Percentiles rank a stretch among this genome's conserved stretches.
Evolutionary conservation across 805 yeast species (phyloP).

Genomic region (Lipomyces kockii): DNA sequence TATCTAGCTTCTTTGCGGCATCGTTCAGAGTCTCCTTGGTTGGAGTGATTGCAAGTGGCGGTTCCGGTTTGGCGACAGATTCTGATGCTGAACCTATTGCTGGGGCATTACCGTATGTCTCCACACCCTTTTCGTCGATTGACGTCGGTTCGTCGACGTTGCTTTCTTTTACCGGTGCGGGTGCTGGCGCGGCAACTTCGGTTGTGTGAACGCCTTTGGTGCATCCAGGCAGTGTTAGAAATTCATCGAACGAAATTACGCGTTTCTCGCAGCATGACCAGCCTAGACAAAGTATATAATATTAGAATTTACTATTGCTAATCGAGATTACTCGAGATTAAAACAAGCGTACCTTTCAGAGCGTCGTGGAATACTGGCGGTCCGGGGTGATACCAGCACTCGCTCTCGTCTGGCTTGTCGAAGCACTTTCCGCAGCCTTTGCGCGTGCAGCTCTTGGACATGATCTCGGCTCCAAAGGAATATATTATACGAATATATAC

Average conservation of each 20-base stretch:
- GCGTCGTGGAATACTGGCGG: constrained; percentile 41
- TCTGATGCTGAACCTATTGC: constrained; percentile 1
- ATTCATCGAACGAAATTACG: constrained; percentile 39
- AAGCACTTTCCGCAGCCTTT: constrained; percentile 33
- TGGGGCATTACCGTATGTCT: constrained; percentile 28
- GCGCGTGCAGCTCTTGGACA: constrained; percentile 32
- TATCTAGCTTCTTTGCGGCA: constrained; percentile 16
- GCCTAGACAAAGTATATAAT: constrained; percentile 20
- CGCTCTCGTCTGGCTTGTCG: constrained; percentile 26
- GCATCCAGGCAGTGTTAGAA: constrained; percentile 39
- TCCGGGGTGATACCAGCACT: constrained; percentile 39
- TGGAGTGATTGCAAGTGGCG: constrained; percentile 23
- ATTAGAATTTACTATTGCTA: not conserved
- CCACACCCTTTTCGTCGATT: constrained; percentile 33
- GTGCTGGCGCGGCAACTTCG: constrained; percentile 31
- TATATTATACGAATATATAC: not conserved
- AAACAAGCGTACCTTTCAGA: constrained; percentile 30
- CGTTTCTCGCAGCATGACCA: constrained; percentile 40
- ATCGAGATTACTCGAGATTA: not conserved
- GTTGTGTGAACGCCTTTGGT: constrained; percentile 36
- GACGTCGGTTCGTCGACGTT: constrained; percentile 15
- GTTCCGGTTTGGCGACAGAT: not conserved
- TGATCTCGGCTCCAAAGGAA: constrained; percentile 15
- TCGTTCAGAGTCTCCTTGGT: constrained; percentile 22
- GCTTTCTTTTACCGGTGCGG: constrained; percentile 11